Conservation (phyloP, 2,329 filamentous ascomycete genomes). For the Conoideocrella luteorostrata region DNA sequence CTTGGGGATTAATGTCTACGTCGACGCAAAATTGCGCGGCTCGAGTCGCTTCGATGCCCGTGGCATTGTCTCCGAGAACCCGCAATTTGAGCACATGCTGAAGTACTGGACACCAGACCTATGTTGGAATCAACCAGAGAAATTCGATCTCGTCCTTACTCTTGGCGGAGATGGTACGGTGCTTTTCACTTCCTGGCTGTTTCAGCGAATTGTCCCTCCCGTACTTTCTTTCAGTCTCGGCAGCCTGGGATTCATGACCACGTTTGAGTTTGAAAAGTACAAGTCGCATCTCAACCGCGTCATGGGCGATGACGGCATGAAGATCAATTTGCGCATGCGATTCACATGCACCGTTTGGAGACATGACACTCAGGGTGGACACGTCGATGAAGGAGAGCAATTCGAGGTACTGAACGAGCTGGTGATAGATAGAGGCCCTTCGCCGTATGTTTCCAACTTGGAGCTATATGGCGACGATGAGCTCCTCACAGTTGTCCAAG, state of each 20-base stretch:
- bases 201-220: slow-evolving; percentile 80
- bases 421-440: slow-evolving; percentile 94
- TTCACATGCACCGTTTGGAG: slow-evolving; percentile 98
- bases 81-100: slow-evolving; percentile 75
- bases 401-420: slow-evolving; percentile 98
- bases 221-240: slow-evolving; percentile 80
- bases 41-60: slow-evolving; percentile 82
- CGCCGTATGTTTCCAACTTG: slow-evolving; percentile 92
- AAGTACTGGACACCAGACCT: slow-evolving; percentile 95
- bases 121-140: slow-evolving; percentile 89
- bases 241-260: slow-evolving; percentile 82
- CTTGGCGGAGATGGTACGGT: slow-evolving; percentile 84
- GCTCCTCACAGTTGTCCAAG: slow-evolving; percentile 89
- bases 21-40: slow-evolving; percentile 87
- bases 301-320: slow-evolving; percentile 94
- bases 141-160: slow-evolving; percentile 89
- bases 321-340: slow-evolving; percentile 95
- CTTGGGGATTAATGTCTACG: slow-evolving; percentile 92
- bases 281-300: slow-evolving; percentile 79
- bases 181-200: slow-evolving; percentile 85
- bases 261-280: slow-evolving; percentile 82
- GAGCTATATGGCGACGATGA: slow-evolving; percentile 95
- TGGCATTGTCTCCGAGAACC: slow-evolving; percentile 65
- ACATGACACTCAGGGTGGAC: slow-evolving; percentile 51
- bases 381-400: slow-evolving; percentile 81